Evolutionary conservation across 1,284 basidiomycete genomes (phyloP), one percentile per base, ranked within the genome.

Genomic region (Flammula alnicola): DNA sequence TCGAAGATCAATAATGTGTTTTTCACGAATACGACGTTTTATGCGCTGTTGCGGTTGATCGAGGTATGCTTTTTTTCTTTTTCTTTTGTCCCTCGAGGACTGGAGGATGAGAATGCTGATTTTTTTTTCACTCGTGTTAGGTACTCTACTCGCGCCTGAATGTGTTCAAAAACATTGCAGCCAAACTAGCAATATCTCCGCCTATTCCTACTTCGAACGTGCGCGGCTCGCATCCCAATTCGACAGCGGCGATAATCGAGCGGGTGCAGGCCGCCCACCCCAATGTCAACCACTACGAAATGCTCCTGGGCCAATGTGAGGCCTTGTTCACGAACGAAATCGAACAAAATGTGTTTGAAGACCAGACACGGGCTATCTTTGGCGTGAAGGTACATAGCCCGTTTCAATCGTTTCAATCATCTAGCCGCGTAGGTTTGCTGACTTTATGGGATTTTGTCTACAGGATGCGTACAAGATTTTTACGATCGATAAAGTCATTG

Each of bases 401-500:
- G 6, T 9, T 47, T 16, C 16, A 9, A 30, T 22, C 14, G 27
- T 16, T n/a, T n/a, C n/a, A n/a, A n/a, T n/a, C n/a, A n/a, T n/a
- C n/a, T n/a, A n/a, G n/a, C n/a, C n/a, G n/a, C n/a, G n/a, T n/a
- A n/a, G n/a, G n/a, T n/a, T n/a, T n/a, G n/a, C 32, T 35, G 19
- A 14, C 8, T 26, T 39, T 9, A 12, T 36, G 23, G 10, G 14
- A 11, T 35, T 20, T 32, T 27, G 23, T 22, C 3, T 54, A 5
- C 50, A 88, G 86, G 74, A 86, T 30, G 83, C 84, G 0, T 96
- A 92, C 68, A 88, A 88, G 63, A 83, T 92, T 63, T 97, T 96
- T 66, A 97, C 95, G 0, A 73, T 97, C n/a, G 95, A 98, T 73
- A 94, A 96, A 68, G 78, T 96, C 41, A 83, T 96, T 46, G 89